Base-by-base conservation (phyloP, 768 basidiomycete species). In the Boletus coccyginus region DNA sequence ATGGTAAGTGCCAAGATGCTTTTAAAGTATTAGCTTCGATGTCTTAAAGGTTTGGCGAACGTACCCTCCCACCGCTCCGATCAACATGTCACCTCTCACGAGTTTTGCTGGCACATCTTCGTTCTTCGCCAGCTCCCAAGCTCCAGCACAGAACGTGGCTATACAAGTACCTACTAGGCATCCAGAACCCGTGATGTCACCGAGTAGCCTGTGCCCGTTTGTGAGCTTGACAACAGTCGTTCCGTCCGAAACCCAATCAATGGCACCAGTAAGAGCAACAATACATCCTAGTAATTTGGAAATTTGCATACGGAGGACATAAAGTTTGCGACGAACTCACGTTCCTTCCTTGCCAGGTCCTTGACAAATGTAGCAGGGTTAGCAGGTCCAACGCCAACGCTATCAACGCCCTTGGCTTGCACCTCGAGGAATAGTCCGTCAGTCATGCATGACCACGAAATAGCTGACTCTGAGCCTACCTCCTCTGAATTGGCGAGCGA, bases 221-320 rank as follows among this genome's bases (percentile, higher is more conserved):
- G 76, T 73, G 8, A 92, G 72, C 42, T 80, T 77, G n/a, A 91
- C 77, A 7, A 92, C 86, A 6, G 70, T 77, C 12, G 70, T 65
- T 7, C 94, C 95, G 64, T 97, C 92, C 0, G 92, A 92, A 46
- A 97, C 77, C 70, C 88, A 95, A 67, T 98, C 95, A 0, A 72
- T 77, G 14, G 78, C 74, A 2, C 95, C 95, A 0, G 92, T 94
- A 61, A 96, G 77, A 19, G 87, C 88, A 24, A 95, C 75, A 41
- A 95, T 78, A 57, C 90, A 89, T 57, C 87, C 93, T 94, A 62
- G 35, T 35, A 29, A 33, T 24, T 56, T 29, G 10, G 11, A 53
- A 17, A 42, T 5, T 19, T 55, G 29, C 35, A 31, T 29, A 47
- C 2, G 38, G 8, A 40, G 21, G 24, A 50, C 9, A 53, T 7